Evolutionary conservation across 176 grass and related monocot genomes (phyloP).

Genomic region (Carex littledalei): DNA sequence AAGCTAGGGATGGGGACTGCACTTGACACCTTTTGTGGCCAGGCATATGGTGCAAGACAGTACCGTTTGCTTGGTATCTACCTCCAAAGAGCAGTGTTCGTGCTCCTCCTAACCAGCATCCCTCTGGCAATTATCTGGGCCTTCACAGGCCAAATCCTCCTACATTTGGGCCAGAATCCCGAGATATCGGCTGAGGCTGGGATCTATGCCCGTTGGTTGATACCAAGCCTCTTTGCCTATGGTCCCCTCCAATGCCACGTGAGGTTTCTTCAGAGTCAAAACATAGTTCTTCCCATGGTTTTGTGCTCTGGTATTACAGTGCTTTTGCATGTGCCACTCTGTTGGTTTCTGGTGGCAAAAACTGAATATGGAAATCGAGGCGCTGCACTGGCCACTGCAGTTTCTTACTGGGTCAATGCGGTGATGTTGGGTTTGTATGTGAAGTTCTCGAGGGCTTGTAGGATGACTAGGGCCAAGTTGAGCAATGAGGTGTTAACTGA

Average conservation of each 20-base stretch:
- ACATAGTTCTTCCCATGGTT: constrained; percentile 55
- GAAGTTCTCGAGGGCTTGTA: constrained; percentile 51
- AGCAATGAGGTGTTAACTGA: constrained; percentile 51
- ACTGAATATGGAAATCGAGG: constrained; percentile 51
- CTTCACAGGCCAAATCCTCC: constrained; percentile 53
- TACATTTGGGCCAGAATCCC: constrained; percentile 58
- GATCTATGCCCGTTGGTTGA: constrained; percentile 52
- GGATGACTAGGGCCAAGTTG: constrained; percentile 47
- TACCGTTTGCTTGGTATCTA: constrained; percentile 57
- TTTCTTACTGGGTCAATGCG: constrained; percentile 85
- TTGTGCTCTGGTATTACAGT: constrained; percentile 60
- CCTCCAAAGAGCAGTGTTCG: constrained; percentile 56
- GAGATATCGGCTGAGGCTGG: constrained; percentile 81
- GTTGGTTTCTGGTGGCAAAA: constrained; percentile 54
- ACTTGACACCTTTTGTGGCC: constrained; percentile 71
- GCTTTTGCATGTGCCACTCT: constrained; percentile 48
- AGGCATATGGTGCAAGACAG: constrained; percentile 65
- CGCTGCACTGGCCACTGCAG: constrained; percentile 56
- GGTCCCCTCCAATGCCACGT: constrained; percentile 79
- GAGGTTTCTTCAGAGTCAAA: constrained; percentile 88
- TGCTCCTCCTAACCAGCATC: constrained; percentile 51
- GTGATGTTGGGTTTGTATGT: constrained; percentile 58
- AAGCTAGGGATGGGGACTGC: constrained; percentile 83
- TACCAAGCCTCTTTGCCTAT: constrained; percentile 80
- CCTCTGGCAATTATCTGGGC: constrained; percentile 60